phyloP scores from a whole-genome alignment of 192 early-diverging fungal species.

The Coemansia sp. region DNA sequence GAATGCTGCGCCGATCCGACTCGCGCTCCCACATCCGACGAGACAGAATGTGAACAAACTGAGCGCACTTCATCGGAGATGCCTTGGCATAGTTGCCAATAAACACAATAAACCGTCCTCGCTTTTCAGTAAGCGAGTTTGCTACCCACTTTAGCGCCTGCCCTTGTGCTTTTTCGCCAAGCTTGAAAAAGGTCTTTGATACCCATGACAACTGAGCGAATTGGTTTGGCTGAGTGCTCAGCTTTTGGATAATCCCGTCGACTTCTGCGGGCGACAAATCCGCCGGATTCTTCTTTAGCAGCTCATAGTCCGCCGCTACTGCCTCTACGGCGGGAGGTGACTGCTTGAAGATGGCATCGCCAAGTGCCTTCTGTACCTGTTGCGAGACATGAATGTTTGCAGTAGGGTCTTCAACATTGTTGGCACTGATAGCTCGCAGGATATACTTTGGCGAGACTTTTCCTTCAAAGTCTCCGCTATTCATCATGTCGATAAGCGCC shows the following conservation, averaged over 20 bases:
- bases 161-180: constrained; percentile 16
- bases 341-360: not conserved
- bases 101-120: constrained; percentile 1
- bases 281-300: not conserved
- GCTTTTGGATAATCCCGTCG: constrained; percentile 1
- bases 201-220: constrained; percentile 15
- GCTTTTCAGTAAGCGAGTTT: not conserved
- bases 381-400: too few species aligned
- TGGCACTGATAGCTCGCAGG: constrained; percentile 4
- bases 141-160: constrained; percentile 13
- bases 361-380: not conserved
- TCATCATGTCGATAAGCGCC: not conserved
- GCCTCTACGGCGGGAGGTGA: not conserved
- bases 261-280: not conserved
- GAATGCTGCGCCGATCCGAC: constrained; percentile 14
- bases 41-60: constrained; percentile 20
- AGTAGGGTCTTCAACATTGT: constrained; percentile 8
- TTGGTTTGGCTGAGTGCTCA: not conserved
- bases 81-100: constrained; percentile 8
- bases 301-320: not conserved
- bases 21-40: constrained; percentile 22
- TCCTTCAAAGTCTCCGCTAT: not conserved
- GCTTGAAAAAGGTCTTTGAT: constrained; percentile 5
- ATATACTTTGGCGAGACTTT: not conserved
- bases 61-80: constrained; percentile 11